Base-by-base conservation (phyloP, 1,284 basidiomycete species). In the Anthracocystis walkeri region DNA sequence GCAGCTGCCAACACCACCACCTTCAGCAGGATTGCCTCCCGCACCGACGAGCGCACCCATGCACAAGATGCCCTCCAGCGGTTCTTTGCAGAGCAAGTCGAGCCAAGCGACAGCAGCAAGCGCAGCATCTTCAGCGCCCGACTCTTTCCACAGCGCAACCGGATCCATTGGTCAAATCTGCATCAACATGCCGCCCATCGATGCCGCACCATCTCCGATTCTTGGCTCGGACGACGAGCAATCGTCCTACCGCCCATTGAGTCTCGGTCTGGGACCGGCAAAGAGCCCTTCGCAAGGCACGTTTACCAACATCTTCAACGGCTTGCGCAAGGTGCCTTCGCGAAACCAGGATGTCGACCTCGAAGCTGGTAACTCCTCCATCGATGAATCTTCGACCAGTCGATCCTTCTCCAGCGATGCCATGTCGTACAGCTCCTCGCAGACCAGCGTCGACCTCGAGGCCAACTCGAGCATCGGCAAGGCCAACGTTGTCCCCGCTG, bases 391-490 rank as follows among this genome's bases (percentile, higher is more conserved):
- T 11, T 51, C 50, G 12, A 63, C 35, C 4, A 51, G 31, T 25
- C 57, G 56, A 40, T 75, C 66, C 11, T 67, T 33, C 44, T 68
- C 68, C n/a, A 76, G 64, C 55, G 68, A 67, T 33, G 65, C 27
- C 21, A 50, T 76, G 33, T 76, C 73, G 20, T 41, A 65, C 62
- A 68, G 64, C 65, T 76, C 73, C 7, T 76, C 73, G 35, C 64
- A 65, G 33, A 77, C 74, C 44, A 77, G 69, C 58, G 38, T 73
- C 42, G 67, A 66, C 18, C 12, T 57, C 41, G 73, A 76, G 38
- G 61, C 63, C 14, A 65, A 68, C 23, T 63, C 69, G n/a, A 77
- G 74, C 74, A 49, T 77, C 45, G 61, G 65, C 50, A 77, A 77
- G 45, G 74, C 69, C 48, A 77, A 65, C 56, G 31, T 77, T 12